Conservation (phyloP, 768 basidiomycete genomes). For the Dictyophora rubrovolvata region DNA sequence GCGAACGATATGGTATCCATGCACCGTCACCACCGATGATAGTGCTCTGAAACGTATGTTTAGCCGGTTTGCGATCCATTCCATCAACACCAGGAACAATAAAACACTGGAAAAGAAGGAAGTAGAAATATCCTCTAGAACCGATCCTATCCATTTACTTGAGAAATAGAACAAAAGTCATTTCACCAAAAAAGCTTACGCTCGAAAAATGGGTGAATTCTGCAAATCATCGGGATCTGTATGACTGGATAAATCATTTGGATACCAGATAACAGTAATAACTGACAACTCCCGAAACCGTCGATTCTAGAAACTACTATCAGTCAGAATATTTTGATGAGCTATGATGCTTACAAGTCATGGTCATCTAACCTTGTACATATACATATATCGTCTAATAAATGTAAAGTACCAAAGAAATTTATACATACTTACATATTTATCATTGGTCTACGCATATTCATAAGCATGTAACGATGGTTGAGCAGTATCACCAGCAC, state of each 20-base stretch:
- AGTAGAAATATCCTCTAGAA: conserved; percentile 81
- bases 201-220: conserved; percentile 56
- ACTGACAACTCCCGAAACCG: conserved; percentile 73
- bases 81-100: conserved; percentile 54
- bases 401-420: background rate
- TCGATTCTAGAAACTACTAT: conserved; percentile 45
- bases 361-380: conserved; percentile 33
- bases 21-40: conserved; percentile 70
- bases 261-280: background rate
- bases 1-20: conserved; percentile 70
- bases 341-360: conserved; percentile 13
- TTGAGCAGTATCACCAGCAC: too few relatives aligned
- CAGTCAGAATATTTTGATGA: too few relatives aligned
- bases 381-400: conserved; percentile 11
- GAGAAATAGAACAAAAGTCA: conserved; percentile 5
- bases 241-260: conserved; percentile 1
- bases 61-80: conserved; percentile 43
- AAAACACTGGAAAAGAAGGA: conserved; percentile 89
- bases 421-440: conserved; percentile 58
- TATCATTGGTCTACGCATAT: conserved; percentile 61
- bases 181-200: conserved; percentile 31
- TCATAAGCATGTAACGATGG: too few relatives aligned
- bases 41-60: conserved; percentile 58
- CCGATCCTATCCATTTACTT: conserved; percentile 51
- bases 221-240: conserved; percentile 78